phyloP scores from a whole-genome alignment of 1,139 yeast genomes.

The Kluyveromyces marxianus region DNA sequence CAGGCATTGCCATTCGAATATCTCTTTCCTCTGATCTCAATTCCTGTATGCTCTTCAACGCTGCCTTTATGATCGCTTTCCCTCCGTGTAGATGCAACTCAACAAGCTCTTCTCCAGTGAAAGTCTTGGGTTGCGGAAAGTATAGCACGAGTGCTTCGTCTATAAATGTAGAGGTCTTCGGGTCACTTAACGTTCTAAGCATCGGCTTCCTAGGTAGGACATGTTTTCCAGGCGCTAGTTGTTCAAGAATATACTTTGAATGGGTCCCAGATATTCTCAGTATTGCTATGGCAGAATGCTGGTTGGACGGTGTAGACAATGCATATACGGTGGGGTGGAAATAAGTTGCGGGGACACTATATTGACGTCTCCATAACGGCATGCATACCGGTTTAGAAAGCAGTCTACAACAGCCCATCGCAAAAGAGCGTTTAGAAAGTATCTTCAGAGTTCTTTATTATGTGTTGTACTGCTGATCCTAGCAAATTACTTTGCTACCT shows the following conservation, averaged over 20 bases:
- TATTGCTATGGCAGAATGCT: conserved; percentile 77
- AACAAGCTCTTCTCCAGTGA: conserved; percentile 85
- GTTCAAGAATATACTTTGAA: conserved; percentile 33
- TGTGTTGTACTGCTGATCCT: too few species aligned
- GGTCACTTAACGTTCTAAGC: conserved; percentile 46
- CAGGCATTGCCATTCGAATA: conserved; percentile 81
- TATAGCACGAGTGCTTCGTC: conserved; percentile 72
- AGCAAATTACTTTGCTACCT: too few species aligned
- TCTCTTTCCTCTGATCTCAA: conserved; percentile 34
- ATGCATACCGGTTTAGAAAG: not conserved
- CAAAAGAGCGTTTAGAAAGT: not conserved
- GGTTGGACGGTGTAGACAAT: conserved; percentile 69
- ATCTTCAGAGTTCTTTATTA: not conserved
- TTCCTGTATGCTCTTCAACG: conserved; percentile 52
- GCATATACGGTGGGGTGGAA: conserved; percentile 73
- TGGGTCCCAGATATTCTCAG: conserved; percentile 75
- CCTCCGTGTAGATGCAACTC: conserved; percentile 95
- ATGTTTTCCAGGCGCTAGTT: conserved; percentile 37
- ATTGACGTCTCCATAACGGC: conserved; percentile 1
- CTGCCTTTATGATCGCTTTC: conserved; percentile 68
- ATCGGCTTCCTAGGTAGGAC: conserved; percentile 39
- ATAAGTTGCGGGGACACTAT: conserved; percentile 9
- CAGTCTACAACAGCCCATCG: not conserved
- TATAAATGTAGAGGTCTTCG: conserved; percentile 37
- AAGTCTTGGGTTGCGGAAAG: conserved; percentile 72